Percentiles rank a stretch among this genome's conserved stretches.
Conservation (phyloP, 495 filamentous ascomycete species). For the Annulohypoxylon bovei region DNA sequence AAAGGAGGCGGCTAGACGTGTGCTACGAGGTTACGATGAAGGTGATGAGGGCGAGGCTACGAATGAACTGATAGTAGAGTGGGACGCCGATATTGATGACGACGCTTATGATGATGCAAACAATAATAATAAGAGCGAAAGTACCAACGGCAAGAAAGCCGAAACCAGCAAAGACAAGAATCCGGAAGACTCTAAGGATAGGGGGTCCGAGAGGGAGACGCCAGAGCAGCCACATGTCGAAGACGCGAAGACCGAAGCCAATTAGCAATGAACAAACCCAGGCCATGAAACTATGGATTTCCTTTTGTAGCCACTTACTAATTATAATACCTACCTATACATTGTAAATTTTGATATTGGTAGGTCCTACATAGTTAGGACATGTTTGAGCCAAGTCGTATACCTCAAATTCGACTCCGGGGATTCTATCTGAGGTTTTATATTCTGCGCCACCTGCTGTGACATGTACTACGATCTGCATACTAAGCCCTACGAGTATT, state of each 20-base stretch:
- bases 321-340: neutral
- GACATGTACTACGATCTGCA: neutral
- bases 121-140: neutral
- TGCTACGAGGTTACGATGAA: slow-evolving; percentile 55
- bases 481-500: neutral
- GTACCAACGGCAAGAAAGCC: neutral
- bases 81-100: slow-evolving; percentile 46
- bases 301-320: neutral
- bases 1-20: slow-evolving; percentile 69
- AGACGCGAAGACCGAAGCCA: slow-evolving; percentile 6
- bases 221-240: slow-evolving; percentile 8
- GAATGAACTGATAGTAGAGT: slow-evolving; percentile 69
- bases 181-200: neutral
- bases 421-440: neutral
- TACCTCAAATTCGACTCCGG: no score
- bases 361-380: neutral
- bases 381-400: neutral
- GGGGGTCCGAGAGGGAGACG: neutral
- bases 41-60: slow-evolving; percentile 67
- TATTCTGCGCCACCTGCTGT: neutral
- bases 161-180: slow-evolving; percentile 1
- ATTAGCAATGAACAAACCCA: neutral
- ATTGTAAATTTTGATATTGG: neutral
- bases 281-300: neutral
- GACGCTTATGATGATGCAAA: slow-evolving; percentile 18